Conservation (phyloP, 257 asterid species). For the Ajuga chamaepitys region DNA sequence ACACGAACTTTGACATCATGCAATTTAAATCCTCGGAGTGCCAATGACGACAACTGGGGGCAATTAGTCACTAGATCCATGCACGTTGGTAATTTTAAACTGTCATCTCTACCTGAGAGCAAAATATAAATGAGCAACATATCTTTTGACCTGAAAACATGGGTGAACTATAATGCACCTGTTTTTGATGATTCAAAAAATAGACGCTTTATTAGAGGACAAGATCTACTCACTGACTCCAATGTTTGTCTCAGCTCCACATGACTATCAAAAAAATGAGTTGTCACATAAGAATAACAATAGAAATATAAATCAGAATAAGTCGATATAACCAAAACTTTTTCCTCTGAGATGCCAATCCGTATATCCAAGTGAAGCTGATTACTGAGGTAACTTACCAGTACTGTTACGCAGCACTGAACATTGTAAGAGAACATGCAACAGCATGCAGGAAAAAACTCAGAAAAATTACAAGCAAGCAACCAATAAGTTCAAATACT, state of each 20-base stretch:
- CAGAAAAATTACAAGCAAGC: neutral
- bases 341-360: neutral
- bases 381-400: neutral
- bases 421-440: neutral
- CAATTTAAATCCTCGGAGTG: slow-evolving; percentile 73
- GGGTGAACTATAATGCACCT: slow-evolving; percentile 32
- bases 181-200: slow-evolving; percentile 66
- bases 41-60: slow-evolving; percentile 49
- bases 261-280: slow-evolving; percentile 31
- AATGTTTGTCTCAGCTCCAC: slow-evolving; percentile 64
- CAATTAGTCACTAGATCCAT: slow-evolving; percentile 54
- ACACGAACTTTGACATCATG: slow-evolving; percentile 52
- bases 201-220: slow-evolving; percentile 66
- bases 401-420: neutral
- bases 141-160: slow-evolving; percentile 2
- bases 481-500: slow-evolving; percentile 28
- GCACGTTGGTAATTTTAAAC: slow-evolving; percentile 65
- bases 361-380: neutral
- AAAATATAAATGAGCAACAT: slow-evolving; percentile 17
- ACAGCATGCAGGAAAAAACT: neutral
- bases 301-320: neutral
- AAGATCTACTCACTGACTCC: slow-evolving; percentile 64
- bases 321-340: neutral
- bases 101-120: slow-evolving; percentile 72
- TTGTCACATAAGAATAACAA: slow-evolving; percentile 14